Evolutionary conservation across 768 basidiomycete species (phyloP), one percentile per base, ranked within the genome.

Genomic region (Amanita pallidorosea): DNA sequence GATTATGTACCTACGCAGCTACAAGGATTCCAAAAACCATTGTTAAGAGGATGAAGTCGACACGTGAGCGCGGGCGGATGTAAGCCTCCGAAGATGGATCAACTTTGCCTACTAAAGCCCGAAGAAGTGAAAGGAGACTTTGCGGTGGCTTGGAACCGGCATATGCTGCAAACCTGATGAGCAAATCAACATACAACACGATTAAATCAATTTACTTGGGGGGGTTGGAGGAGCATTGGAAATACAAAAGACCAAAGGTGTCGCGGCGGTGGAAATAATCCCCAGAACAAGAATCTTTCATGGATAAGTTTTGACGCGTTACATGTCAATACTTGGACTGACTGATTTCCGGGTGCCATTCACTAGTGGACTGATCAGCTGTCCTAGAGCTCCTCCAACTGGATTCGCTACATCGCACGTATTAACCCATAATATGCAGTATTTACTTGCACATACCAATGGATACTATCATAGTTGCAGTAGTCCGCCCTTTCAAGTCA

Each of bases 401-500:
- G 86, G 86, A 64, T 87, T 88, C 3, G 83, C 85, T 85, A 12
- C 23, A n/a, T 12, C 43, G 41, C 40, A n/a, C 38, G n/a, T 11
- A 15, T 33, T 33, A 12, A 23, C 35, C 33, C 17, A 22, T 17
- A 29, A 27, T n/a, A 51, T 1, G 17, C 43, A 23, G 33, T 4
- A 53, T n/a, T 18, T 9, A 27, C 34, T 41, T 45, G 38, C 48
- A 45, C 63, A 49, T 50, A 76, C 79, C 68, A 43, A 80, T 76
- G 7, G 76, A 72, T 29, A 78, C 58, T 17, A 76, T 59, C 77
- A 78, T 80, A 1, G 76, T 92, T 11, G 86, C 86, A 0, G 88
- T 90, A 2, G 85, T 89, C 37, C 89, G 73, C 12, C 83, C 80
- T 53, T 76, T 70, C 43, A 89, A 65, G 54, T 85, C 80, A 58